A percentile compares a stretch with the other conserved stretches of the same genome.
These are phyloP conservation scores for Mycena pura DNA, from an alignment of 768 basidiomycete genomes.

Conservation along the genomic window DNA sequence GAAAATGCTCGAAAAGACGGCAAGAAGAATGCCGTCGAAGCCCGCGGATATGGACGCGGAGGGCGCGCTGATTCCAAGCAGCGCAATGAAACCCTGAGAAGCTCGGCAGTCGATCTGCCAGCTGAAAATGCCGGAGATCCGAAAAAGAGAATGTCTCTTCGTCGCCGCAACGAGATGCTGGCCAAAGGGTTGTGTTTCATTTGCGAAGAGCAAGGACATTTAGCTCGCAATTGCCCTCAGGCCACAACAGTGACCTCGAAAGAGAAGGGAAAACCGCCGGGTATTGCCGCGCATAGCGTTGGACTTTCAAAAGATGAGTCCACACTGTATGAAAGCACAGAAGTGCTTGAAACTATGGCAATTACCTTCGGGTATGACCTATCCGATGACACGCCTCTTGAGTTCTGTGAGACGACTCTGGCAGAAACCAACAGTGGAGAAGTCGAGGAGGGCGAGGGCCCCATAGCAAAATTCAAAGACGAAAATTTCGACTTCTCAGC, in stretches of 20 bases:
- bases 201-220: conserved; percentile 36
- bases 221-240: conserved; percentile 37
- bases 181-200: conserved; percentile 36
- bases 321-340: background rate
- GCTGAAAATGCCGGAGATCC: background rate
- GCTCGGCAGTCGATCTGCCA: background rate
- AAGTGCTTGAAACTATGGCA: background rate
- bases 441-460: too few species aligned
- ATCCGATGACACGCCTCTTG: background rate
- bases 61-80: conserved; percentile 1
- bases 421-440: too few species aligned
- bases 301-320: background rate
- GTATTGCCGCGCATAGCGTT: conserved; percentile 18
- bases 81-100: background rate
- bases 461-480: too few species aligned
- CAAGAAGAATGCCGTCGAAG: background rate
- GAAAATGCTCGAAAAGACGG: too few species aligned
- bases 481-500: too few species aligned
- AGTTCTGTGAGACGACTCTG: background rate
- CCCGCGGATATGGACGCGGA: background rate
- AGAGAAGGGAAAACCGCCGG: conserved; percentile 24
- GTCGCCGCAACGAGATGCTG: conserved; percentile 16
- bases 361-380: background rate
- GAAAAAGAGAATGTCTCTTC: too few species aligned
- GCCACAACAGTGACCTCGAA: background rate